A percentile compares a stretch with the other conserved stretches of the same genome.
These are phyloP conservation scores for Huntiella savannae DNA, from an alignment of 2,329 filamentous ascomycete species.

Conservation along the genomic window DNA sequence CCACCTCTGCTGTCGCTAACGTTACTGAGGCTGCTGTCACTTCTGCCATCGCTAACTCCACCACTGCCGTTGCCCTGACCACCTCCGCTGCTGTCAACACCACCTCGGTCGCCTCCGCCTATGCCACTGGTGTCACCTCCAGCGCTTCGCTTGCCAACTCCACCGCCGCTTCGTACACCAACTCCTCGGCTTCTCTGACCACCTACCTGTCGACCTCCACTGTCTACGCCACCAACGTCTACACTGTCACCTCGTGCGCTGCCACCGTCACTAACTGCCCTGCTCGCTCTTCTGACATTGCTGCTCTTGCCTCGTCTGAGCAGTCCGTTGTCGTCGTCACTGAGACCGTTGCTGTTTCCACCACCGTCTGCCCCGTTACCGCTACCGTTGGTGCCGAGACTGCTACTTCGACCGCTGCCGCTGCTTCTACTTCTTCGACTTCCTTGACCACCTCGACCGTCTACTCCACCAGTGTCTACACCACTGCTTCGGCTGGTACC, in stretches of 20 bases:
- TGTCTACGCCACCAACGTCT: constrained; percentile 35
- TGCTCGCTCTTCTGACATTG: constrained; percentile 18
- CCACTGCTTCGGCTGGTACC: constrained; percentile 32
- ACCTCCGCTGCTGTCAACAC: neutral
- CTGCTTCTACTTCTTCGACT: constrained; percentile 23
- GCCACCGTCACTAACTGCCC: constrained; percentile 40
- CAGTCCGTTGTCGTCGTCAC: constrained; percentile 16
- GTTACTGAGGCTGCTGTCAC: constrained; percentile 22
- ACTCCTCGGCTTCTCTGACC: constrained; percentile 20
- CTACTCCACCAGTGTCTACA: constrained; percentile 38
- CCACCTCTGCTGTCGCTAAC: constrained; percentile 3
- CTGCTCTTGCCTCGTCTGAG: constrained; percentile 20
- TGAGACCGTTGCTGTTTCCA: constrained; percentile 21
- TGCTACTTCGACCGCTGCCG: constrained; percentile 15
- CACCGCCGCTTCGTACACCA: constrained; percentile 32
- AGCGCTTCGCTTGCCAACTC: constrained; percentile 18
- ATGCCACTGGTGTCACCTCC: neutral
- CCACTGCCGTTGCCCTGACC: constrained; percentile 30
- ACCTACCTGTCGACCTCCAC: constrained; percentile 19
- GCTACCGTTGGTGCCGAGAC: constrained; percentile 6
- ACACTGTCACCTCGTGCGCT: constrained; percentile 41
- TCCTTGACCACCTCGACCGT: constrained; percentile 29
- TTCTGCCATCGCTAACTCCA: constrained; percentile 22
- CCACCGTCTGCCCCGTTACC: constrained; percentile 17
- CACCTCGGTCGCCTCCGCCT: neutral